Conservation (phyloP, 805 yeast genomes). For the Myxozyma neotropica region DNA sequence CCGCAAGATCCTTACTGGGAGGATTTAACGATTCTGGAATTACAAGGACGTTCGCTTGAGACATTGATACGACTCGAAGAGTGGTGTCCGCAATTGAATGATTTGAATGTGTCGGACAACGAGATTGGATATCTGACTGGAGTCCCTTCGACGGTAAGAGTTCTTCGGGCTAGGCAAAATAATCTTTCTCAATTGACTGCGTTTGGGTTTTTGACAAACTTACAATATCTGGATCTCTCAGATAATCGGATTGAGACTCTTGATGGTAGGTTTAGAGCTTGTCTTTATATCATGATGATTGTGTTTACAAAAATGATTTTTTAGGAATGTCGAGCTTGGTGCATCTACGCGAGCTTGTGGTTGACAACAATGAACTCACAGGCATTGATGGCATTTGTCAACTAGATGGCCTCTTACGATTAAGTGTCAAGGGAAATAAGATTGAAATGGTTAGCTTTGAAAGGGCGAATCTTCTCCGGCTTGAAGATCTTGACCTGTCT, state of each 20-base stretch:
- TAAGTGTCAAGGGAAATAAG: conserved; percentile 38
- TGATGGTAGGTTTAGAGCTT: conserved; percentile 34
- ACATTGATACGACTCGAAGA: conserved; percentile 48
- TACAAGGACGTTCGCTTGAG: conserved; percentile 45
- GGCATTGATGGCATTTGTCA: conserved; percentile 46
- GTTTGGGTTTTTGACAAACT: conserved; percentile 47
- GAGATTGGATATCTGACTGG: conserved; percentile 50
- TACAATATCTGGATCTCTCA: conserved; percentile 49
- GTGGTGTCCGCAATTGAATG: conserved; percentile 48
- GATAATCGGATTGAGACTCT: conserved; percentile 46
- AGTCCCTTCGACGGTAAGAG: conserved; percentile 46
- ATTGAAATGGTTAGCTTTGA: conserved; percentile 35
- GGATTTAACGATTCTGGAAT: conserved; percentile 42
- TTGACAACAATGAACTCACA: conserved; percentile 47
- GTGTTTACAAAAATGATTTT: conserved; percentile 1
- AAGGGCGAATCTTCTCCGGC: conserved; percentile 32
- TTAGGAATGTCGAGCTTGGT: conserved; percentile 41
- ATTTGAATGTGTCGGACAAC: conserved; percentile 49
- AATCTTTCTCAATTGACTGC: conserved; percentile 49
- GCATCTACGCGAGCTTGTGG: conserved; percentile 49
- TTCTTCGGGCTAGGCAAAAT: conserved; percentile 47
- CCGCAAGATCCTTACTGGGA: conserved; percentile 48
- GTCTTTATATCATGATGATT: neutral
- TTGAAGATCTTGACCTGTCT: conserved; percentile 38
- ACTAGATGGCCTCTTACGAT: conserved; percentile 41